Base-by-base conservation (phyloP, 129 eudicot genomes). In the Sambucus nigra region DNA sequence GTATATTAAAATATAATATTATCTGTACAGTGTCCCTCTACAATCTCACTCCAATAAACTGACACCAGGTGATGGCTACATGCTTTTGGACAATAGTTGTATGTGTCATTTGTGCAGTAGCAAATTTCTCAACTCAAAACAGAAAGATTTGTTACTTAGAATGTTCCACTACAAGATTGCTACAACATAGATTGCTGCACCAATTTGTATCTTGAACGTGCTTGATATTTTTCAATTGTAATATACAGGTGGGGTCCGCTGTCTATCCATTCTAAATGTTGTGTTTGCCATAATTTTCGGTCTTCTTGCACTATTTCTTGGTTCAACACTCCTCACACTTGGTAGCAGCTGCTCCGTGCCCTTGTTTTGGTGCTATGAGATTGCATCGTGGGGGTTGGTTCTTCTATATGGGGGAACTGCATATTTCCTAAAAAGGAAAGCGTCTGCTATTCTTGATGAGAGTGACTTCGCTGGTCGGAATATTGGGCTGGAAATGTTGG, bases 341-440 rank as follows among this genome's bases (percentile, higher is more conserved):
- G 95, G 98, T 2, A 85, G 89, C 66, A 77, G 83, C 72, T 89
- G 98, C 68, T 76, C 95, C 0, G 63, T 76, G 60, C 95, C 98
- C 53, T 76, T 89, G 56, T 85, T 89, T 49, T 89, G 98, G 98
- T 89, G 95, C 79, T 89, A 85, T 8, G 98, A 89, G 69, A 80
- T 82, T 45, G 66, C 89, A 12, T 61, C 94, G 47, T 89, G 89
- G 98, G 86, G 94, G 13, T 63, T 89, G 26, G 98, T 89, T 23
- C 66, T 74, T 45, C 72, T 89, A 3, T 76, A 81, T 28, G 94
- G 83, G 13, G 82, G 82, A 46, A 73, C 84, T 13, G 92, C 95
- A 50, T 69, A 73, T 67, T 66, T 71, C 66, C 81, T 89, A 28
- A 73, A 86, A 75, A 65, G 86, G 54, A 89, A 72, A 79, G 87